Evolutionary conservation across 331 rosid species (phyloP), one percentile per base, ranked within the genome.

Genomic region (Acacia pycnantha): DNA sequence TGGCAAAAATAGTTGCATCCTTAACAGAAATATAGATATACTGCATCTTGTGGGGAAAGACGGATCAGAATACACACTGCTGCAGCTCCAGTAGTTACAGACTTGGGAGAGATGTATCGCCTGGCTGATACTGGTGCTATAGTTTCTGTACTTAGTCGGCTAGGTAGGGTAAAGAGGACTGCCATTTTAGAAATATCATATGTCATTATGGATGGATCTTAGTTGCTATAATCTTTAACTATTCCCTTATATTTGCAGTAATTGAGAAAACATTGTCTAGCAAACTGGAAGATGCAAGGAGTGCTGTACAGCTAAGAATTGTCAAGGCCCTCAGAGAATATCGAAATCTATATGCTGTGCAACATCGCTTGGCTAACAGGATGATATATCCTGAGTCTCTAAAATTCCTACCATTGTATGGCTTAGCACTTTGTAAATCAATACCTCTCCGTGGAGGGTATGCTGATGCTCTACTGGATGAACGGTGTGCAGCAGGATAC

Each of bases 11-110:
- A 7, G 73, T 82, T 71, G 80, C 79, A 64, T 88, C 92, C 91
- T 81, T 92, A 88, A 91, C 90, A 81, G 70, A 71, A 74, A 90
- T 14, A 90, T 76, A 96, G 97, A 85, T 94, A 96, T 81, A 94
- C 99, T 46, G 98, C 99, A 73, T 96, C 99, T 82, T 96, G 99
- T 76, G 98, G 99, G 79, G 99, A 94, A 88, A 90, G 99, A 83
- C 99, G 97, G 61, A 92, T 96, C 85, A 94, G 99, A 89, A 89
- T 96, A 73, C 98, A 94, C 88, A 96, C 99, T 22, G 91, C 93
- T 77, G 99, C 97, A 59, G 94, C 88, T 37, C 97, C 98, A 8
- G 98, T 90, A 67, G 98, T 96, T 58, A 82, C 97, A 78, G 99
- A 96, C 75, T 85, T 96, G 88, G 90, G 87, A 47, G 97, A 94